Conservation (phyloP, 2,329 filamentous ascomycete genomes). For the Hypomyces perniciosus region DNA sequence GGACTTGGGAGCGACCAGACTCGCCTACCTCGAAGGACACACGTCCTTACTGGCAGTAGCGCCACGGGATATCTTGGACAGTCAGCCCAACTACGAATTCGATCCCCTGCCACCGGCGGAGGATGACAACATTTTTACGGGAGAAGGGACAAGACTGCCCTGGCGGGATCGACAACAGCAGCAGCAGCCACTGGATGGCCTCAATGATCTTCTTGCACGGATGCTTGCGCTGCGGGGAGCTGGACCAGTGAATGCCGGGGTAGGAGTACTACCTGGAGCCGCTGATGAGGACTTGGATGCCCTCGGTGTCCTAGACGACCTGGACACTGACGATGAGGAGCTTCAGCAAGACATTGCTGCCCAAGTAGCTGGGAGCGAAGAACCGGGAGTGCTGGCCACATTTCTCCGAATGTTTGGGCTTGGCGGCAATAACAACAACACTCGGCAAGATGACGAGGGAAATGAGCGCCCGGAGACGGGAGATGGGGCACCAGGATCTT, state of each 20-base stretch:
- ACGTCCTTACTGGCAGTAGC: constrained; percentile 64
- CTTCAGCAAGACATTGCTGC: constrained; percentile 26
- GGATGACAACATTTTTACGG: constrained; percentile 46
- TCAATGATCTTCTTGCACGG: constrained; percentile 16
- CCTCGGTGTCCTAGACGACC: neutral
- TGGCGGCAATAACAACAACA: constrained; percentile 1
- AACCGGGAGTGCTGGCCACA: constrained; percentile 22
- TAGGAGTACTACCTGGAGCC: neutral
- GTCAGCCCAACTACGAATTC: constrained; percentile 65
- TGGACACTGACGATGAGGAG: constrained; percentile 26
- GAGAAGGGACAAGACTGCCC: constrained; percentile 35
- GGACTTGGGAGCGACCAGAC: constrained; percentile 56
- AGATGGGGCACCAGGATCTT: constrained; percentile 26
- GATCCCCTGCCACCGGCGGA: constrained; percentile 72
- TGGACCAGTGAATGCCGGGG: constrained; percentile 12
- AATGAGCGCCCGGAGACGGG: constrained; percentile 9
- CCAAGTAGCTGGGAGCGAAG: constrained; percentile 19
- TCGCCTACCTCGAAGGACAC: constrained; percentile 72
- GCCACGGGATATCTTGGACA: constrained; percentile 57
- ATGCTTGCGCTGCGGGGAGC: constrained; percentile 24
- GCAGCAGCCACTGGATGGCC: constrained; percentile 17
- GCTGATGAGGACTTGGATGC: neutral
- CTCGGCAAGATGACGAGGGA: constrained; percentile 12
- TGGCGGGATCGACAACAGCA: constrained; percentile 29
- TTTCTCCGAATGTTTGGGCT: constrained; percentile 23